Evolutionary conservation across 139 green algal species (phyloP).

Genomic region (Marvania coccoides): DNA sequence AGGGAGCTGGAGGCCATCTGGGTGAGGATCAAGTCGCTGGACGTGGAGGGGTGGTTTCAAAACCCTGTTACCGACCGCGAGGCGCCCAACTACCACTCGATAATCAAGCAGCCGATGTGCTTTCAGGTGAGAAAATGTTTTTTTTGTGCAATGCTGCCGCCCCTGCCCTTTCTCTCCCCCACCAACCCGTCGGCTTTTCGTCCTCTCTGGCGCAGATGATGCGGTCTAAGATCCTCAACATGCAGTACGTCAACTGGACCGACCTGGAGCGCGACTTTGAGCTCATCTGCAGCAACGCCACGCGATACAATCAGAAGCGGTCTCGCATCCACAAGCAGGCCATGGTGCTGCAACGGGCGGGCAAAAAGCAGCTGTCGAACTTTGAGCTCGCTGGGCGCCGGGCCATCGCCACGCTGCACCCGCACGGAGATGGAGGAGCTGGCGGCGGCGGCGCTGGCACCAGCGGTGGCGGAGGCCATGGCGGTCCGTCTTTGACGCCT

Average conservation of each 20-base stretch:
- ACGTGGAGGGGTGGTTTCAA: constrained; percentile 45
- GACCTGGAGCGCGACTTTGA: constrained; percentile 58
- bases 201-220: constrained; percentile 26
- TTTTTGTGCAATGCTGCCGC: neutral
- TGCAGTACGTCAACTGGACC: constrained; percentile 34
- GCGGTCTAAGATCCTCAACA: constrained; percentile 32
- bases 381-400: constrained; percentile 29
- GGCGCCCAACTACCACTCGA: constrained; percentile 41
- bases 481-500: neutral
- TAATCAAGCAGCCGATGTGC: constrained; percentile 59
- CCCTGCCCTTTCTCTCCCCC: neutral
- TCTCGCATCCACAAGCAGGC: constrained; percentile 46
- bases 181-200: neutral
- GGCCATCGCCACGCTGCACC: constrained; percentile 37
- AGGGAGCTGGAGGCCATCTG: constrained; percentile 24
- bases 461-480: neutral
- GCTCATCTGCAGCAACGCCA: constrained; percentile 60
- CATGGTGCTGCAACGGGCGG: constrained; percentile 20
- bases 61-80: constrained; percentile 37
- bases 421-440: constrained; percentile 7
- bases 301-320: constrained; percentile 54
- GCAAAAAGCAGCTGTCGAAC: constrained; percentile 36
- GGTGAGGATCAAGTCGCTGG: constrained; percentile 9
- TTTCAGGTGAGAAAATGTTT: constrained; percentile 44
- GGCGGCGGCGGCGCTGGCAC: constrained; percentile 3